Conservation (phyloP, 2,329 filamentous ascomycete species). For the Sporothrix euskadiensis region DNA sequence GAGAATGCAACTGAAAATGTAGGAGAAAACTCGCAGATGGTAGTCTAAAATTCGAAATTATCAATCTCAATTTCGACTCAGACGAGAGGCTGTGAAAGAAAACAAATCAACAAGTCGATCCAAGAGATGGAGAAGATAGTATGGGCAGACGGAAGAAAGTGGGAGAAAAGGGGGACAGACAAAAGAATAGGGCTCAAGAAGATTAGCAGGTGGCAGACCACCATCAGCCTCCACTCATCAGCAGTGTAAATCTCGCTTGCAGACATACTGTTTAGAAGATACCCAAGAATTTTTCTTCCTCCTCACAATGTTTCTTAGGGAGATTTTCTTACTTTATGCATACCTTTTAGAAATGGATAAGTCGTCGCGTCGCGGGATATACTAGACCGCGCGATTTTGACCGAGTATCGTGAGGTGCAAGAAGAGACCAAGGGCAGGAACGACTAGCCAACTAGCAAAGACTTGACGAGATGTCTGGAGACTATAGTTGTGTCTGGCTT, state of each 20-base stretch:
- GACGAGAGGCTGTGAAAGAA: too few relatives aligned
- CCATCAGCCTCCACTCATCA: neutral
- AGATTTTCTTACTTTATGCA: neutral
- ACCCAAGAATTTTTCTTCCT: too few relatives aligned
- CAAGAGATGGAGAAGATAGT: neutral
- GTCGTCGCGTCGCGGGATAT: neutral
- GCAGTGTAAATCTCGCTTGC: neutral
- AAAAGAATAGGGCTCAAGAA: neutral
- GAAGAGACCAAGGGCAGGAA: neutral
- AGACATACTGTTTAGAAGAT: neutral
- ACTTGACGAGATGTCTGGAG: neutral
- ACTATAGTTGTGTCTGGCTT: neutral
- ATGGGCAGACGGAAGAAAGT: neutral
- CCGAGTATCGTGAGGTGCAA: neutral
- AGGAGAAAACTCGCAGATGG: too few relatives aligned
- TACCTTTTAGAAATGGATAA: too few relatives aligned
- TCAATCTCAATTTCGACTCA: too few relatives aligned
- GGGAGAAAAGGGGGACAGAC: neutral
- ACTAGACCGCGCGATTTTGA: neutral
- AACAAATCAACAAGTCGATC: too few relatives aligned
- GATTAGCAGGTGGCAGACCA: neutral
- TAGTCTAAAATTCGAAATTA: neutral
- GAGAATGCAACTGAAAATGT: neutral
- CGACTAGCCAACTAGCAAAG: too few relatives aligned
- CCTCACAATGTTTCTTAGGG: neutral